Percentiles rank a stretch among this genome's conserved stretches.
phyloP scores from a whole-genome alignment of 345 rosid species.

The Eucalyptus urophylla region DNA sequence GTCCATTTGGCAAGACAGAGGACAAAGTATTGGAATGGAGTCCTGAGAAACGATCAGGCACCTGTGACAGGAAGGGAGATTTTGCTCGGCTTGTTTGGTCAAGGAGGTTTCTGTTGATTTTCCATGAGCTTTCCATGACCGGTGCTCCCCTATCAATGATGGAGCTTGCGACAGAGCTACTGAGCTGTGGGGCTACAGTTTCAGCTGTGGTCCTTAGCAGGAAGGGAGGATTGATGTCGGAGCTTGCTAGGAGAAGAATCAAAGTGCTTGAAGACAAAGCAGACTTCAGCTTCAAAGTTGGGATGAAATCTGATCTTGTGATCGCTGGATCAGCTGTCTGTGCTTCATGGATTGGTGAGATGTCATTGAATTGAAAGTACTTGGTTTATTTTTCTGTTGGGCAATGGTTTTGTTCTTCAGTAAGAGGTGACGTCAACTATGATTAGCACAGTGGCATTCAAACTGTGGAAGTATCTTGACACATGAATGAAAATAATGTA shows the following conservation, averaged over 20 bases:
- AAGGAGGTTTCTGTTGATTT: constrained; percentile 76
- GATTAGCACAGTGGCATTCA: not conserved
- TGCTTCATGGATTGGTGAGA: constrained; percentile 89
- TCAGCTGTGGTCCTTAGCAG: constrained; percentile 89
- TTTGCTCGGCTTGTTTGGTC: constrained; percentile 98
- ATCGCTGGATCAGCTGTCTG: constrained; percentile 98
- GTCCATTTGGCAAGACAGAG: constrained; percentile 79
- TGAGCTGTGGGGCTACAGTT: constrained; percentile 98
- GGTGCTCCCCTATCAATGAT: constrained; percentile 98
- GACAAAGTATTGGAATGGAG: constrained; percentile 80
- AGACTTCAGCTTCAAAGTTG: constrained; percentile 83
- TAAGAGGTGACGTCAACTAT: not conserved
- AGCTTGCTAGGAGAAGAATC: constrained; percentile 77
- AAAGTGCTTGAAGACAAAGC: constrained; percentile 91
- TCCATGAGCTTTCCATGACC: constrained; percentile 98
- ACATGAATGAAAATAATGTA: not conserved
- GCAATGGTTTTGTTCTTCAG: not conserved
- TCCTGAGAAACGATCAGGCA: constrained; percentile 84
- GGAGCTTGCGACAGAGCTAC: constrained; percentile 93
- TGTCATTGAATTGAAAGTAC: not conserved
- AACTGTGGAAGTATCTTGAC: not conserved
- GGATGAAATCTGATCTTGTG: constrained; percentile 93
- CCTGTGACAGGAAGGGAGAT: constrained; percentile 85
- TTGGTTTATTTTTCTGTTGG: not conserved
- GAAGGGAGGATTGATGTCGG: constrained; percentile 85